A percentile compares a stretch with the other conserved stretches of the same genome.
phyloP scores from a whole-genome alignment of 148 eudicot species.

The Vaccinium macrocarpon region DNA sequence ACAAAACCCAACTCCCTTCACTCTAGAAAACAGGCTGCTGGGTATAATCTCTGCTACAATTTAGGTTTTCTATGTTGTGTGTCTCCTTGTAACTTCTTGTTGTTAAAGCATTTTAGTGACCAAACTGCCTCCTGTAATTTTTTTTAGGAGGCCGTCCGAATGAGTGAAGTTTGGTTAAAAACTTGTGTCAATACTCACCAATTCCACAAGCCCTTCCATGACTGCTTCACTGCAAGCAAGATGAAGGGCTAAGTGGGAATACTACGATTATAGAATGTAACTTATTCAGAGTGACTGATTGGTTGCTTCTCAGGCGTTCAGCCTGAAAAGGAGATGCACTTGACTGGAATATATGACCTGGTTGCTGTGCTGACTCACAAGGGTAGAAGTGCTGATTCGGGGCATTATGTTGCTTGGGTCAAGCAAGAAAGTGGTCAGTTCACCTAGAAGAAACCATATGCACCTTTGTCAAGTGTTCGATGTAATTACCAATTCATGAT shows the following conservation, averaged over 20 bases:
- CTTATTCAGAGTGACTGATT: background rate
- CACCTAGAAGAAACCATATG: background rate
- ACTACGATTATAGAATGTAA: background rate
- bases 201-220: background rate
- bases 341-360: constrained; percentile 80
- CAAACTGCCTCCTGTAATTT: background rate
- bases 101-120: background rate
- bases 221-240: background rate
- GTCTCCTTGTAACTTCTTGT: background rate
- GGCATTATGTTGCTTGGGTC: constrained; percentile 98
- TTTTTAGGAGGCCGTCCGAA: background rate
- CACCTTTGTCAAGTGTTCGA: background rate
- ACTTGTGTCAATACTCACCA: background rate
- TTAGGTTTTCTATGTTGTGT: background rate
- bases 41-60: background rate
- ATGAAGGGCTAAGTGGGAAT: background rate
- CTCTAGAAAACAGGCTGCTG: background rate
- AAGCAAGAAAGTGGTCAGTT: constrained; percentile 85
- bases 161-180: background rate
- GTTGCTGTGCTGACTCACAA: constrained; percentile 89
- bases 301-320: constrained; percentile 35
- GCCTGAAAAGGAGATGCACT: constrained; percentile 47
- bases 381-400: constrained; percentile 98
- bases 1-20: background rate
- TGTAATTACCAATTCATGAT: background rate